Percentiles rank a stretch among this genome's conserved stretches.
These are phyloP conservation scores for Colletotrichum godetiae DNA, from an alignment of 2,329 filamentous ascomycete genomes.

Conservation along the genomic window DNA sequence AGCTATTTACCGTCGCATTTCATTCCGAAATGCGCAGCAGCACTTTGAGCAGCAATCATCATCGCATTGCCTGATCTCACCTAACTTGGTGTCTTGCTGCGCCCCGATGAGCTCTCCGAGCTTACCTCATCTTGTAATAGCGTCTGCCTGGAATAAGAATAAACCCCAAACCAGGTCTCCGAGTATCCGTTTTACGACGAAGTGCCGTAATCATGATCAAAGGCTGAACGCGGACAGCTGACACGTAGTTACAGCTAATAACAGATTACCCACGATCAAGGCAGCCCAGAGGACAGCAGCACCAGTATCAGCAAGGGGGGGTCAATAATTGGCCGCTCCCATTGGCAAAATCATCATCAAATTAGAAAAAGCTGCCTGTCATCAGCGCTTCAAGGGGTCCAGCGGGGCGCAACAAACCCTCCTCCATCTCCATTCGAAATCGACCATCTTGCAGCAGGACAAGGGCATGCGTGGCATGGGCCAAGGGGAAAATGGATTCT, in stretches of 20 bases:
- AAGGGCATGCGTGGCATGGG: constrained; percentile 1
- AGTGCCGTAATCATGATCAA: background rate
- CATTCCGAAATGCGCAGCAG: background rate
- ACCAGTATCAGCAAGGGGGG: background rate
- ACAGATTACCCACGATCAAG: background rate
- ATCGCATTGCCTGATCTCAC: background rate
- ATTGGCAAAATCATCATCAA: background rate
- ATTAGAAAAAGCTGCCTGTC: background rate
- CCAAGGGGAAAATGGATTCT: background rate
- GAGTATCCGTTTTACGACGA: background rate
- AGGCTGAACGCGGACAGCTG: background rate
- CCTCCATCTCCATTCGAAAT: background rate
- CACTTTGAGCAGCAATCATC: background rate
- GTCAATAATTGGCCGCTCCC: background rate
- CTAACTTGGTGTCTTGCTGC: background rate
- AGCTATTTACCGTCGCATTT: background rate
- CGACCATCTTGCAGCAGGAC: constrained; percentile 8
- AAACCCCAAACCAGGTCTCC: background rate
- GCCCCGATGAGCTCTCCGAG: background rate
- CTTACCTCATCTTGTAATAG: background rate
- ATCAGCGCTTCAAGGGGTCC: constrained; percentile 8
- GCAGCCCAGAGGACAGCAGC: background rate
- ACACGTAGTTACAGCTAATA: background rate
- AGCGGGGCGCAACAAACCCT: background rate
- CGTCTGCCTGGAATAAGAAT: background rate